Evolutionary conservation across 75 land plant genomes (phyloP), one percentile per base, ranked within the genome.

Genomic region (Chamaecyparis obtusa): DNA sequence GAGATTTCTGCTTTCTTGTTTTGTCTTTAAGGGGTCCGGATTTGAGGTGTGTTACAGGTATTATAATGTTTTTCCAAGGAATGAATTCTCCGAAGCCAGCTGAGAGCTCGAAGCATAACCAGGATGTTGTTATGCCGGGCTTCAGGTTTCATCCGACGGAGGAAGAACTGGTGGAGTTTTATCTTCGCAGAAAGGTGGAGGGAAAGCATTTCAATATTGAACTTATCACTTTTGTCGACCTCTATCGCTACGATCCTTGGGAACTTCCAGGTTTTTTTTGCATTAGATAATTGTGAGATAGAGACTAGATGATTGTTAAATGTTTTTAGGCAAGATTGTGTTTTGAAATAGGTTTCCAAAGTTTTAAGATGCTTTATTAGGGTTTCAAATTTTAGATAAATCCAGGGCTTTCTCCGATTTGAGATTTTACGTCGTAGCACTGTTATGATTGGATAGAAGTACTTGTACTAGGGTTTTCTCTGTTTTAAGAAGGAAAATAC

Each of bases 141-240:
- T 95, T 95, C 84, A 87, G 97, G 30, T 95, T 95, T 88, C 97
- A 95, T 46, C 97, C 97, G 32, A 95, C 97, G 15, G 97, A 95
- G 51, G 96, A 95, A 85, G 96, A 95, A 85, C 88, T 95, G 10
- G 86, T 95, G 44, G 95, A 93, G 36, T 95, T 91, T 83, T 95
- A 95, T 77, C 91, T 95, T 69, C 91, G 93, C 36, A 85, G 94
- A n/a, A 95, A 91, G 87, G 94, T 95, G 46, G 91, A 92, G 48
- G 94, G 94, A 36, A 94, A 90, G 57, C 87, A 87, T 49, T 90
- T 94, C 90, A 91, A 89, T 69, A 91, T 95, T 27, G 94, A 95
- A 77, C 94, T 95, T 85, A 95, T 95, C 74, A 91, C 90, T 44
- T 88, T 87, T 24, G 85, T 95, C 37, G 94, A 95, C 85, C 93